Evolutionary conservation across 2,329 filamentous ascomycete species (phyloP).

Genomic region (Seiridium unicorne): DNA sequence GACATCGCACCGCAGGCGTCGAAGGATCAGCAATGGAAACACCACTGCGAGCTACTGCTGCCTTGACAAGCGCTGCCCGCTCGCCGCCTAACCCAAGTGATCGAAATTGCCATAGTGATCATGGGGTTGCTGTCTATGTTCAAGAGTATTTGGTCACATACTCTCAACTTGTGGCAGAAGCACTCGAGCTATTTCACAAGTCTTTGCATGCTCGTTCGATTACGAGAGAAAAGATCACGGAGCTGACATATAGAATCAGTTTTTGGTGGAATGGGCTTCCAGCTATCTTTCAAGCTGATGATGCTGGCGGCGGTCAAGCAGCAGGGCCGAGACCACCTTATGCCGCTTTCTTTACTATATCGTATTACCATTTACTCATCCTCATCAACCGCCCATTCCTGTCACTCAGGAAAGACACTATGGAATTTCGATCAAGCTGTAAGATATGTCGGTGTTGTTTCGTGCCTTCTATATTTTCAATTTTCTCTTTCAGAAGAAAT

Average conservation of each 20-base stretch:
- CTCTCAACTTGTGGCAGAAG: slow-evolving; percentile 8
- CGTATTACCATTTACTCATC: slow-evolving; percentile 9
- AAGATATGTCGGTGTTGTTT: too few species aligned
- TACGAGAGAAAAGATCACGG: slow-evolving; percentile 8
- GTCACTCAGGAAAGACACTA: slow-evolving; percentile 1
- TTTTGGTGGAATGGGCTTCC: slow-evolving; percentile 13
- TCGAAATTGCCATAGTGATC: not conserved
- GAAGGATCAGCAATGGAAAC: not conserved
- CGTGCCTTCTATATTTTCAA: too few species aligned
- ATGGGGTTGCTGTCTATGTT: not conserved
- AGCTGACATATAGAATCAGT: slow-evolving; percentile 9
- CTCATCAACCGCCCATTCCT: slow-evolving; percentile 11
- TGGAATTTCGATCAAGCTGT: slow-evolving; percentile 10
- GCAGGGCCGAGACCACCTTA: not conserved
- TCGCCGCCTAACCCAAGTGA: too few species aligned
- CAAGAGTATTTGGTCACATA: slow-evolving; percentile 7
- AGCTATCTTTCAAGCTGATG: slow-evolving; percentile 5
- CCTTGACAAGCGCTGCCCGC: not conserved
- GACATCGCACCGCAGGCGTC: not conserved
- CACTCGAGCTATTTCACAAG: slow-evolving; percentile 11
- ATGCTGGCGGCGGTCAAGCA: not conserved
- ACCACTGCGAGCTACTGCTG: not conserved
- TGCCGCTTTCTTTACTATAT: slow-evolving; percentile 7
- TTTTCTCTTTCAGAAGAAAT: too few species aligned
- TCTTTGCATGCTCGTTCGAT: slow-evolving; percentile 7